phyloP scores from a whole-genome alignment of 805 yeast species.

The Nakazawaea ishiwadae region DNA sequence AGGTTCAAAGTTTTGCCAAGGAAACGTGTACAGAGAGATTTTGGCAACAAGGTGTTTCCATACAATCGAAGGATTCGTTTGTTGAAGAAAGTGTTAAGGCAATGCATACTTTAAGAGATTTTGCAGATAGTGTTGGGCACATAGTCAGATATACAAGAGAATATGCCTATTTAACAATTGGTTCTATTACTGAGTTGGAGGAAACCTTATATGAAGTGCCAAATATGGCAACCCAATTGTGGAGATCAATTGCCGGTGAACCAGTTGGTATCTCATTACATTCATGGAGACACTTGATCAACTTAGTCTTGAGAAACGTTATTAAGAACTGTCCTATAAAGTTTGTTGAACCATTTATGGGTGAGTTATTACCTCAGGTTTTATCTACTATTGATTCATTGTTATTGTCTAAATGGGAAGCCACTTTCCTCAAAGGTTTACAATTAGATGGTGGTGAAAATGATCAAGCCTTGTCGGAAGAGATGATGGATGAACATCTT shows the following conservation, averaged over 20 bases:
- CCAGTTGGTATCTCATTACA: conserved; percentile 86
- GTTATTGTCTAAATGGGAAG: conserved; percentile 74
- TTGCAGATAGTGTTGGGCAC: conserved; percentile 97
- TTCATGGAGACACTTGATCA: conserved; percentile 96
- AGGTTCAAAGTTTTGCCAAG: conserved; percentile 88
- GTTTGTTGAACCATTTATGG: conserved; percentile 64
- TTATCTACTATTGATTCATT: conserved; percentile 68
- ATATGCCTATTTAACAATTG: conserved; percentile 85
- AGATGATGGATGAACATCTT: conserved; percentile 96
- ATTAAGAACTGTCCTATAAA: conserved; percentile 83
- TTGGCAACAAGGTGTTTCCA: conserved; percentile 98
- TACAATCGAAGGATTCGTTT: conserved; percentile 89
- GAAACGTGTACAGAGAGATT: conserved; percentile 89
- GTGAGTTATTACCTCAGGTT: conserved; percentile 72
- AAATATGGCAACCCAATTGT: conserved; percentile 65
- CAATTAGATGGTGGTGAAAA: conserved; percentile 44
- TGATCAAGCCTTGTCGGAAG: conserved; percentile 88
- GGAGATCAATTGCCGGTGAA: conserved; percentile 86
- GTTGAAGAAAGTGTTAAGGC: conserved; percentile 93
- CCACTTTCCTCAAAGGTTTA: conserved; percentile 52
- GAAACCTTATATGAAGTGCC: conserved; percentile 87
- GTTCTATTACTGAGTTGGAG: conserved; percentile 85
- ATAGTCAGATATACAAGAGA: conserved; percentile 93
- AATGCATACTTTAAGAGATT: conserved; percentile 87
- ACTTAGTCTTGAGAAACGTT: conserved; percentile 80